phyloP scores from a whole-genome alignment of 306 rosid genomes.

The Vachellia pachyceras region DNA sequence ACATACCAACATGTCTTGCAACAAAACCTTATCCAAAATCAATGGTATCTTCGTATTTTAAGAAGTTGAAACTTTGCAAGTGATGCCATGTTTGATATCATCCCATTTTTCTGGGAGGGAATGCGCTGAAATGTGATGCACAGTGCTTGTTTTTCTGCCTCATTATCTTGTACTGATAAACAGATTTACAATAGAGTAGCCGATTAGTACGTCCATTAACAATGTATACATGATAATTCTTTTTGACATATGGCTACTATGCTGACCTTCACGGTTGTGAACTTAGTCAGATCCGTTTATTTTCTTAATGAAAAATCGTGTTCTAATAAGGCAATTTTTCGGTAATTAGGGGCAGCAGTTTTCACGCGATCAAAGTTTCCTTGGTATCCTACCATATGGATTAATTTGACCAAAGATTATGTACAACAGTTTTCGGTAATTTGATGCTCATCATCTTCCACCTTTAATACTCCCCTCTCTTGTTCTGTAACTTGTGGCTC shows the following conservation, averaged over 20 bases:
- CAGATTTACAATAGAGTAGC: background rate
- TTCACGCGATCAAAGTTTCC: background rate
- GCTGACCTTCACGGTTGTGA: background rate
- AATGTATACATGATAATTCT: background rate
- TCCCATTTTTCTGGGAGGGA: background rate
- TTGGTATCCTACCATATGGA: background rate
- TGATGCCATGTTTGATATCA: slow-evolving; percentile 34
- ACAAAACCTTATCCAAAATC: slow-evolving; percentile 72
- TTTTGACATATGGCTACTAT: background rate
- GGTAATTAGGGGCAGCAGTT: background rate
- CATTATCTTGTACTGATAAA: background rate
- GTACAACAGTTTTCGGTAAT: background rate
- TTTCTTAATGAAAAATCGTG: background rate
- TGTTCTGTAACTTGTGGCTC: slow-evolving; percentile 27
- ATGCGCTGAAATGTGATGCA: background rate
- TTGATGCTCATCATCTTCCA: slow-evolving; percentile 5
- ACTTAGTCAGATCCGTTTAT: background rate
- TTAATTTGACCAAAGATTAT: background rate
- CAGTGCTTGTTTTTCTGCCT: background rate
- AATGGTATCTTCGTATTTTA: slow-evolving; percentile 49
- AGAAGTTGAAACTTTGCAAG: slow-evolving; percentile 68
- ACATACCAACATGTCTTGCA: slow-evolving; percentile 67
- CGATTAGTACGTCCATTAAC: background rate
- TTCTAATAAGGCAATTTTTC: background rate
- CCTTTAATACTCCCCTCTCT: slow-evolving; percentile 8